Evolutionary conservation across 2,329 filamentous ascomycete genomes (phyloP), one percentile per base, ranked within the genome.

Genomic region (Sclerotinia minor): DNA sequence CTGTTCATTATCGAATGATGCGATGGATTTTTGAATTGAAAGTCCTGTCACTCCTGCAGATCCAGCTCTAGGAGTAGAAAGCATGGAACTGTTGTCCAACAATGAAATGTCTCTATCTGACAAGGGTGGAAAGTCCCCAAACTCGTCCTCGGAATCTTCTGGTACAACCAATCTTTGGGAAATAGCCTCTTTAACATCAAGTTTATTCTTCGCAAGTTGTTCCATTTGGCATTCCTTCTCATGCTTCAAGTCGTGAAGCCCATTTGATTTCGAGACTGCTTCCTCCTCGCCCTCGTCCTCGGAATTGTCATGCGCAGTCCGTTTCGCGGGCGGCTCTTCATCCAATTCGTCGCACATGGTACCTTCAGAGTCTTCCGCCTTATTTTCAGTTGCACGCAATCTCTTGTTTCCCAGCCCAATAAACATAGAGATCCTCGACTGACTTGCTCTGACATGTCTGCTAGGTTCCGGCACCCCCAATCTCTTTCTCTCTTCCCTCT

Each of bases 341-440:
- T 67, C 65, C 44, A 41, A 32, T n/a, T 63, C 57, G 5, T 63
- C 55, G 35, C 65, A 63, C 8, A 67, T 26, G 2, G 64, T 66
- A 26, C 26, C 54, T 17, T 74, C 72, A 38, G 69, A 70, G 15
- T 73, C 71, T 52, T 74, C 73, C 15, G 26, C 69, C 19, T 68
- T 54, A 57, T 53, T 69, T 3, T 72, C 70, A 53, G 71, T 69
- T 38, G 72, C 69, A 58, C 71, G 44, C 68, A 71, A 71, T 49
- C 74, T 69, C 70, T 77, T 71, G 5, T 55, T 68, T 1, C 71
- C 70, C 57, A 54, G 63, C 47, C 79, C 77, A 9, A 85, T 76
- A 68, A 88, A 88, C 47, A 80, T 75, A 24, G 84, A 79, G 70
- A 89, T 85, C 0, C 83, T 85, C 53, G 83, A 83, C 74, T 88